Conservation (phyloP, 202 grass and related monocot genomes). For the Dendrocalamus latiflorus region DNA sequence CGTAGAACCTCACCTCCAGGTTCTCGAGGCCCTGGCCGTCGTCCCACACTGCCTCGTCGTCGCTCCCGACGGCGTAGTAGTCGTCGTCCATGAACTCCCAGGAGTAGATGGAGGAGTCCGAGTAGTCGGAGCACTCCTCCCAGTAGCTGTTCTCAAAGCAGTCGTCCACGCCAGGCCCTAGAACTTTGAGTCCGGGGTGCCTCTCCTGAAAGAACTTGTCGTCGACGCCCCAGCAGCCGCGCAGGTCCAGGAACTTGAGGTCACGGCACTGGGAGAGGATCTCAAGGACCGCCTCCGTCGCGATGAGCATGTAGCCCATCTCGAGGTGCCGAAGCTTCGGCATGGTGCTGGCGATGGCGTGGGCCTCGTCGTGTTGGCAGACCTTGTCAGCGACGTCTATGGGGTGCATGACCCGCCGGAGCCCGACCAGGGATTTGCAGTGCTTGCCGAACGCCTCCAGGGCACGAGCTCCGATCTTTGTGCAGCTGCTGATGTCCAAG, state of each 20-base stretch:
- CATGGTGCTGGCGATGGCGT: slow-evolving; percentile 79
- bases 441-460: slow-evolving; percentile 77
- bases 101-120: slow-evolving; percentile 60
- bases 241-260: slow-evolving; percentile 72
- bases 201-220: slow-evolving; percentile 60
- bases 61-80: slow-evolving; percentile 54
- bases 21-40: slow-evolving; percentile 64
- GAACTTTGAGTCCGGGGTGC: slow-evolving; percentile 46
- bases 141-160: slow-evolving; percentile 70
- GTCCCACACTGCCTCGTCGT: slow-evolving; percentile 78
- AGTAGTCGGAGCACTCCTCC: slow-evolving; percentile 83
- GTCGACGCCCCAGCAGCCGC: slow-evolving; percentile 94
- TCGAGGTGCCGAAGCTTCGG: slow-evolving; percentile 71
- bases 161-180: slow-evolving; percentile 76
- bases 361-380: slow-evolving; percentile 87
- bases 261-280: slow-evolving; percentile 65
- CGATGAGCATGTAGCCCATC: slow-evolving; percentile 69
- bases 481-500: slow-evolving; percentile 94
- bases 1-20: slow-evolving; percentile 88
- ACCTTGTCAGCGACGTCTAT: slow-evolving; percentile 57
- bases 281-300: slow-evolving; percentile 53
- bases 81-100: slow-evolving; percentile 90
- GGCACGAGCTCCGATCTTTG: slow-evolving; percentile 67
- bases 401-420: slow-evolving; percentile 83
- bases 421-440: slow-evolving; percentile 56